Conservation (phyloP, 371 early-diverging fungal genomes). For the Mucor mucedo region DNA sequence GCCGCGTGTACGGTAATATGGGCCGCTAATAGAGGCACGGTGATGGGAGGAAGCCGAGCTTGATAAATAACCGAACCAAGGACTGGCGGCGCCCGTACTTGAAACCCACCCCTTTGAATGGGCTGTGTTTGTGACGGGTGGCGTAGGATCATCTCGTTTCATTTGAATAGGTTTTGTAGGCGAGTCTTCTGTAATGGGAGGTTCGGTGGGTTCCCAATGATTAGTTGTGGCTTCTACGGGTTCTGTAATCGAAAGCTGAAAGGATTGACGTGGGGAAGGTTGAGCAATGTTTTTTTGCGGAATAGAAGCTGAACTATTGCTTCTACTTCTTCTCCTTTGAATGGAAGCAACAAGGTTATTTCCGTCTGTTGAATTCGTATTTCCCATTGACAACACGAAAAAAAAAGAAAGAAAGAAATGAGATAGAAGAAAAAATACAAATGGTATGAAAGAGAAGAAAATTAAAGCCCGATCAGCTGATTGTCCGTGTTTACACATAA, state of each 20-base stretch:
- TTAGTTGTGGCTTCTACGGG: neutral
- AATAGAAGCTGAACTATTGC: conserved; percentile 10
- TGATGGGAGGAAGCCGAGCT: conserved; percentile 50
- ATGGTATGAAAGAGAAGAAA: neutral
- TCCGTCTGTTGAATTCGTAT: conserved; percentile 31
- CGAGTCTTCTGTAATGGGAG: neutral
- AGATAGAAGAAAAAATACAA: neutral
- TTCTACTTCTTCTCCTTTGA: conserved; percentile 13
- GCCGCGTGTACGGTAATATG: conserved; percentile 56
- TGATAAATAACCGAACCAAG: conserved; percentile 44
- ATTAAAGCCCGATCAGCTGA: neutral
- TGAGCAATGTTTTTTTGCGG: neutral
- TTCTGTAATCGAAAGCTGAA: conserved; percentile 18
- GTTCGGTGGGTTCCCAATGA: neutral
- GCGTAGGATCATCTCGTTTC: conserved; percentile 1
- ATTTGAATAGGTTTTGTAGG: neutral
- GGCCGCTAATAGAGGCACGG: conserved; percentile 53
- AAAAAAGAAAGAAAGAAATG: conserved; percentile 10
- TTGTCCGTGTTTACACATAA: conserved; percentile 1
- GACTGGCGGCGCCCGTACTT: conserved; percentile 50
- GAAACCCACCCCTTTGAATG: conserved; percentile 46
- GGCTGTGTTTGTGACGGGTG: conserved; percentile 12
- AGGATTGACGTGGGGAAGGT: neutral
- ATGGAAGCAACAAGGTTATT: conserved; percentile 13
- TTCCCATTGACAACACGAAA: conserved; percentile 26